Conservation (phyloP, 805 yeast genomes). For the Yueomyces sinensis region DNA sequence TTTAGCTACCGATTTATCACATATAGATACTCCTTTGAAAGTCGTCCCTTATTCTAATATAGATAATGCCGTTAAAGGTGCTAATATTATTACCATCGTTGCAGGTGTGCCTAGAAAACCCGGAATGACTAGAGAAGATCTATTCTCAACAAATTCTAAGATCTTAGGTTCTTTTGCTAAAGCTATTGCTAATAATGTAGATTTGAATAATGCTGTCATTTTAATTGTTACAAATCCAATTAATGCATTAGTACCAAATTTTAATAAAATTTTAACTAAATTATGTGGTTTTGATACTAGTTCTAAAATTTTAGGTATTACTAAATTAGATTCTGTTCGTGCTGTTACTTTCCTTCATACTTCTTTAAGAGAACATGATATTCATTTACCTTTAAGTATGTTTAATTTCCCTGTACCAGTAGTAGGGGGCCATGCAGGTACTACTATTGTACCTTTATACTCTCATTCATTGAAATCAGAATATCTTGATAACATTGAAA, state of each 20-base stretch:
- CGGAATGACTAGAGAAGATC: conserved; percentile 87
- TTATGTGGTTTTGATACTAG: conserved; percentile 38
- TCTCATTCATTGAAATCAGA: conserved; percentile 26
- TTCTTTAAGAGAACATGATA: conserved; percentile 19
- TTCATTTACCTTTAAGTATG: conserved; percentile 21
- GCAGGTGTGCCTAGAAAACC: conserved; percentile 93
- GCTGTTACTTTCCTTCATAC: conserved; percentile 63
- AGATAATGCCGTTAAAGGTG: conserved; percentile 19
- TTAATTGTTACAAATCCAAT: conserved; percentile 87
- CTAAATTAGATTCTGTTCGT: conserved; percentile 77
- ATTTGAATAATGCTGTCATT: conserved; percentile 55
- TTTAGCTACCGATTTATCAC: conserved; percentile 79
- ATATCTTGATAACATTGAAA: conserved; percentile 11
- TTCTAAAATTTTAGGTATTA: conserved; percentile 72
- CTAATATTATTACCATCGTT: conserved; percentile 33
- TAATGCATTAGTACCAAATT: conserved; percentile 80
- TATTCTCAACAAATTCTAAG: conserved; percentile 72
- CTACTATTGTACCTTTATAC: conserved; percentile 80
- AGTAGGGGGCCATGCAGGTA: conserved; percentile 92
- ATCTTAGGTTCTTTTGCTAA: conserved; percentile 64
- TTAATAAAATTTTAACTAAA: conserved; percentile 41
- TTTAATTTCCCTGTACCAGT: too few relatives aligned
- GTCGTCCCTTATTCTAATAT: conserved; percentile 40
- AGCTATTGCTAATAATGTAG: conserved; percentile 54
- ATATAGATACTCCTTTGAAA: conserved; percentile 56